Evolutionary conservation across 108 stramenopile species (phyloP).

Genomic region (Aurantiochytrium sp.): DNA sequence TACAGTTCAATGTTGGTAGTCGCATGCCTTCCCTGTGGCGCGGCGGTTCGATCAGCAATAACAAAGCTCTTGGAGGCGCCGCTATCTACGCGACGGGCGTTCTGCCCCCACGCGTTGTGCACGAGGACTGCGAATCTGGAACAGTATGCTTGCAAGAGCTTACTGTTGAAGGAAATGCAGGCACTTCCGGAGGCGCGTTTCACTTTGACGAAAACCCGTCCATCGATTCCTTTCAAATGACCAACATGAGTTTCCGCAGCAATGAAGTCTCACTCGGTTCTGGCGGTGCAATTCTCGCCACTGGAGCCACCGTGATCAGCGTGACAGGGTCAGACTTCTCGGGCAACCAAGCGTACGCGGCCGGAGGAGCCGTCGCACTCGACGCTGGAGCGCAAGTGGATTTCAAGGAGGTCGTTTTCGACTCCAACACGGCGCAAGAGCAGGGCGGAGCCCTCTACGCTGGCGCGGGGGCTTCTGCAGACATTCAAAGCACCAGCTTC

Average conservation of each 20-base stretch:
- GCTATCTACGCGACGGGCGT: background rate
- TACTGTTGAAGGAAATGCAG: too few relatives aligned
- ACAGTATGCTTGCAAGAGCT: too few relatives aligned
- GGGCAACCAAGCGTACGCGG: background rate
- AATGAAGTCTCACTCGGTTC: too few relatives aligned
- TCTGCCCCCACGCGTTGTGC: background rate
- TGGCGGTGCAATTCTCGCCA: too few relatives aligned
- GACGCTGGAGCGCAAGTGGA: background rate
- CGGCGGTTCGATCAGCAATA: background rate
- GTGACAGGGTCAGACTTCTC: background rate
- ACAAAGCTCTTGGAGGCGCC: background rate
- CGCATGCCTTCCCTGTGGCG: background rate
- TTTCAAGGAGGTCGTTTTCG: background rate
- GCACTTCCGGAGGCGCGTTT: too few relatives aligned
- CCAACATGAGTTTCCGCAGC: background rate
- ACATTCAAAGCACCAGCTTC: background rate
- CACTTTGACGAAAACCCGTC: too few relatives aligned
- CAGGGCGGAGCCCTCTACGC: background rate
- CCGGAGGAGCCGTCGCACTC: background rate
- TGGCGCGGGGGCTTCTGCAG: background rate
- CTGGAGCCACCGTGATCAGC: too few relatives aligned
- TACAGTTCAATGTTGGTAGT: background rate
- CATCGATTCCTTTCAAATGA: too few relatives aligned
- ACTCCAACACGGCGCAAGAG: background rate
- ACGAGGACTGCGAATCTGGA: too few relatives aligned